These are phyloP conservation scores for Solanum aculeatissimum DNA, from an alignment of 305 asterid species.

Conservation along the genomic window DNA sequence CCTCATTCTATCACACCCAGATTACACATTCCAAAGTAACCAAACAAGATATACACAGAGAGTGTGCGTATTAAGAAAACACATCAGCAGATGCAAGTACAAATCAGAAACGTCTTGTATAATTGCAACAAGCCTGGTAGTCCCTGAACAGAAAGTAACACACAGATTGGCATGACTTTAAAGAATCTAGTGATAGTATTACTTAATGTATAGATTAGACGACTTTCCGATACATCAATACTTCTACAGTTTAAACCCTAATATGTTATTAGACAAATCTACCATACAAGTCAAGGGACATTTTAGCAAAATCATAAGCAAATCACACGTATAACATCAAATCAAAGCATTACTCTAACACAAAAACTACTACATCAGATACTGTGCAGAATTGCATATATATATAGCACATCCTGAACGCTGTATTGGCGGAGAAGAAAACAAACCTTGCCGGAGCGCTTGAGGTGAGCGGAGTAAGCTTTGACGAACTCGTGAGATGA, in stretches of 20 bases:
- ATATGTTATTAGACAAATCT: no score
- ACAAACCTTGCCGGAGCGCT: conserved; percentile 84
- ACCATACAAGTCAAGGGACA: background rate
- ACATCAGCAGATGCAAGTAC: background rate
- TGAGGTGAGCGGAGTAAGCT: conserved; percentile 76
- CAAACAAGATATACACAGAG: background rate
- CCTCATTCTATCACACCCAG: background rate
- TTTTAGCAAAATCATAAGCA: background rate
- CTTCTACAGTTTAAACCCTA: background rate
- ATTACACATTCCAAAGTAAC: background rate
- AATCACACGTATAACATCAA: background rate
- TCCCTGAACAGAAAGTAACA: background rate
- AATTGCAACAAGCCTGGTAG: background rate
- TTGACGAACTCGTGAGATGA: conserved; percentile 84
- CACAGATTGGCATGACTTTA: background rate
- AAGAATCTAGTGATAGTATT: no score
- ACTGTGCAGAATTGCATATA: no score
- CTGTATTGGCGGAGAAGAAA: background rate
- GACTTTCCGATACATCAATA: background rate
- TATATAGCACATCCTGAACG: no score
- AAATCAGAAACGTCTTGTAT: background rate
- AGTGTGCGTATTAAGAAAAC: background rate
- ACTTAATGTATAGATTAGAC: background rate
- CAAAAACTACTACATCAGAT: background rate
- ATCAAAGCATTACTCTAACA: background rate